phyloP scores from a whole-genome alignment of 495 filamentous ascomycete species.

The Tuber umbilicatum region DNA sequence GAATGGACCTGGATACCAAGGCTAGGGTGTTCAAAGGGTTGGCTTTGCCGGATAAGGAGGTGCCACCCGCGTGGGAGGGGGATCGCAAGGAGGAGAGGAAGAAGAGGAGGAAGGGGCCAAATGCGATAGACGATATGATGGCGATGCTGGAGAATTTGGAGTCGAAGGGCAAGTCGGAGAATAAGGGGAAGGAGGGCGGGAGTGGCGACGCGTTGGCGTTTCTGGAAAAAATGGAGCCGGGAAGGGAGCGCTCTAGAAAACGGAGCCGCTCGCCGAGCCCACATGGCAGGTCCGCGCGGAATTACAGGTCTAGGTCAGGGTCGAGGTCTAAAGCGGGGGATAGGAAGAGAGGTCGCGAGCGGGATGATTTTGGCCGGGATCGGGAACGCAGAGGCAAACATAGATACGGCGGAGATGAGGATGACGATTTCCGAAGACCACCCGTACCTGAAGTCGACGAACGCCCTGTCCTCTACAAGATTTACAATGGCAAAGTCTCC shows the following conservation, averaged over 20 bases:
- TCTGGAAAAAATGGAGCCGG: slow-evolving; percentile 36
- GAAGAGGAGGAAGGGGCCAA: slow-evolving; percentile 41
- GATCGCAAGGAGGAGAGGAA: slow-evolving; percentile 47
- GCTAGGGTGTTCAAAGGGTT: slow-evolving; percentile 80
- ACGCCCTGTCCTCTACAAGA: slow-evolving; percentile 70
- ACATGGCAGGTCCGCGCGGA: slow-evolving; percentile 13
- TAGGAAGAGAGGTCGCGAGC: slow-evolving; percentile 47
- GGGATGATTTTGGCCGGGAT: slow-evolving; percentile 44
- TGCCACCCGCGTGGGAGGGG: slow-evolving; percentile 48
- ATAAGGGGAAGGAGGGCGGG: slow-evolving; percentile 26
- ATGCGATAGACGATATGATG: slow-evolving; percentile 88
- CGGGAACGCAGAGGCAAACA: slow-evolving; percentile 48
- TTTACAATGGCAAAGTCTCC: slow-evolving; percentile 83
- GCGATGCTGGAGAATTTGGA: slow-evolving; percentile 82
- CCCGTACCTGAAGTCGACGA: slow-evolving; percentile 74
- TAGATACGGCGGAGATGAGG: slow-evolving; percentile 47
- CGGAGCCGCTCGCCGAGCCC: slow-evolving; percentile 37
- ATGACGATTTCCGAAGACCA: slow-evolving; percentile 61
- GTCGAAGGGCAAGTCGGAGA: slow-evolving; percentile 53
- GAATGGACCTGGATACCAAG: slow-evolving; percentile 53
- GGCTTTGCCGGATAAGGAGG: slow-evolving; percentile 74
- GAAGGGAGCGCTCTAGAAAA: slow-evolving; percentile 24
- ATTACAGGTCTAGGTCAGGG: slow-evolving; percentile 46
- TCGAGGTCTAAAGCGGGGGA: slow-evolving; percentile 48
- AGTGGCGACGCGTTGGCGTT: slow-evolving; percentile 34